A percentile compares a stretch with the other conserved stretches of the same genome.
Evolutionary conservation across 192 early-diverging fungal genomes (phyloP).

Genomic region (Backusella australiensis): DNA sequence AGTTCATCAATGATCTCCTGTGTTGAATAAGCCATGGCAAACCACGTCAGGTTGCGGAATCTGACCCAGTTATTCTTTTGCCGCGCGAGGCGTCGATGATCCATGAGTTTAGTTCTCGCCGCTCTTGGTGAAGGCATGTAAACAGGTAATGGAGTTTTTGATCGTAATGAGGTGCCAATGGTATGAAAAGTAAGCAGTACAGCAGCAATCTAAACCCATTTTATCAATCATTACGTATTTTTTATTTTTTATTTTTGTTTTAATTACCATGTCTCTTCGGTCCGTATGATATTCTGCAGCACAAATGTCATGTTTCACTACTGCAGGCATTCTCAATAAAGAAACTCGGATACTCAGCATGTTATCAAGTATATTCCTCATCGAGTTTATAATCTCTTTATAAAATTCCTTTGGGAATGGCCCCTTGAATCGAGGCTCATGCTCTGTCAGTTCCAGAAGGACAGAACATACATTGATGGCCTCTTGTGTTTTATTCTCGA

Average conservation of each 20-base stretch:
- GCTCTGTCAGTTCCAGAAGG: conserved; percentile 58
- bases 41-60: conserved; percentile 38
- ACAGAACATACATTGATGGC: conserved; percentile 26
- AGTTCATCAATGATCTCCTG: conserved; percentile 44
- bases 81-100: background rate
- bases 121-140: conserved; percentile 60
- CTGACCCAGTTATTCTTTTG: conserved; percentile 16
- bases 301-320: conserved; percentile 39
- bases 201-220: conserved; percentile 44
- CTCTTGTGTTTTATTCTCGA: conserved; percentile 25
- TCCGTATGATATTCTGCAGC: conserved; percentile 36
- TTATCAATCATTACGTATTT: background rate
- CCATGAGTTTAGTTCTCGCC: conserved; percentile 40
- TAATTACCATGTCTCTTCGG: conserved; percentile 48
- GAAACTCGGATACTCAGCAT: conserved; percentile 64
- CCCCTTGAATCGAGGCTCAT: conserved; percentile 75
- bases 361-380: conserved; percentile 66
- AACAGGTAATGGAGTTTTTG: conserved; percentile 71
- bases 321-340: conserved; percentile 36
- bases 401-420: conserved; percentile 67
- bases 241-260: background rate
- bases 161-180: conserved; percentile 64
- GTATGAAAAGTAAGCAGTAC: conserved; percentile 71
- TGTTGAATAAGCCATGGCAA: conserved; percentile 32
- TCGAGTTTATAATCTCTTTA: conserved; percentile 58